Evolutionary conservation across 805 yeast species (phyloP).

Genomic region (Yarrowia sp.): DNA sequence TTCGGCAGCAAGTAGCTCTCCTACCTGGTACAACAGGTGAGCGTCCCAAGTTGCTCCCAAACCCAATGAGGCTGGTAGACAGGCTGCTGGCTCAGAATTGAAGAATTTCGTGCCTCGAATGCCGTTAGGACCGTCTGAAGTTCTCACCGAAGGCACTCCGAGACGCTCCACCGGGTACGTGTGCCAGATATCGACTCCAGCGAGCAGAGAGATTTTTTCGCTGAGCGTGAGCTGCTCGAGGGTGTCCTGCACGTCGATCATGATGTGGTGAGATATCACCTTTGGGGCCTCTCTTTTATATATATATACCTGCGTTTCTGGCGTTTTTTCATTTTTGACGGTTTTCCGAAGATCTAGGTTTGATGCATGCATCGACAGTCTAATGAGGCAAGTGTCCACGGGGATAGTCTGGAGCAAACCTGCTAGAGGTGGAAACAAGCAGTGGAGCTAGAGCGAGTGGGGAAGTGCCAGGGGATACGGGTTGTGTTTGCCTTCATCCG

Average conservation of each 20-base stretch:
- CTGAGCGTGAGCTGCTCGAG: background rate
- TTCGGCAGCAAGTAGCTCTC: constrained; percentile 49
- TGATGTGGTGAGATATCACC: too few species aligned
- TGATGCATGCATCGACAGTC: background rate
- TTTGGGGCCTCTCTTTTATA: background rate
- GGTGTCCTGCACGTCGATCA: background rate
- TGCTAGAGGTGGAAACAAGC: background rate
- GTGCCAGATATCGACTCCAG: constrained; percentile 2
- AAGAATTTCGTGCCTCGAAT: constrained; percentile 3
- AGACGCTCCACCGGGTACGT: background rate
- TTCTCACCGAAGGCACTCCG: background rate
- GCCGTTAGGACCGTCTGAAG: constrained; percentile 4
- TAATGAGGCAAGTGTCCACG: constrained; percentile 8
- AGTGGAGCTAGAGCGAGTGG: too few species aligned
- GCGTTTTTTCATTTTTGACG: background rate
- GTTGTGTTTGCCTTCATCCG: too few species aligned
- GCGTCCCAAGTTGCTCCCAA: constrained; percentile 7
- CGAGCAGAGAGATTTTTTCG: background rate
- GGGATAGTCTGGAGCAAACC: background rate
- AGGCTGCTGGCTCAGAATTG: constrained; percentile 4
- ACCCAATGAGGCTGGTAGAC: background rate
- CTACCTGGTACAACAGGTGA: background rate
- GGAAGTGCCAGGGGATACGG: too few species aligned
- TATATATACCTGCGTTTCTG: background rate
- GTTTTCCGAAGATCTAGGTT: background rate